phyloP scores from a whole-genome alignment of 768 basidiomycete species.

The Boletus insuetus region DNA sequence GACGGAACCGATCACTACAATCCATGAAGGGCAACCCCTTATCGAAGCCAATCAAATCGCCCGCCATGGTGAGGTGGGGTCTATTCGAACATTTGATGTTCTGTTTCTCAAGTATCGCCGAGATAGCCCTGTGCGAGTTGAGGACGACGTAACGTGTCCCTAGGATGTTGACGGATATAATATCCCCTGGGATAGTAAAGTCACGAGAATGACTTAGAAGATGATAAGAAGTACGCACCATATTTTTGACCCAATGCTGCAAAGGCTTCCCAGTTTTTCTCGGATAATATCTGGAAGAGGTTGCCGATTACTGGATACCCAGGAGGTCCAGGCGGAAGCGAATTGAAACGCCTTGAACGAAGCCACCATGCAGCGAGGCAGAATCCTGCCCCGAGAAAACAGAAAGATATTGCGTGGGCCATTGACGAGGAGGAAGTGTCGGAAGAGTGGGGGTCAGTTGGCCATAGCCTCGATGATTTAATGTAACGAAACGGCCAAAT shows the following conservation, averaged over 20 bases:
- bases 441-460: too few relatives aligned
- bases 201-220: background rate
- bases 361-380: slow-evolving; percentile 5
- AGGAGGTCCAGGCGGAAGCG: slow-evolving; percentile 21
- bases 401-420: background rate
- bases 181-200: slow-evolving; percentile 23
- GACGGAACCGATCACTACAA: slow-evolving; percentile 8
- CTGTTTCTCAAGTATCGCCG: slow-evolving; percentile 51
- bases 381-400: slow-evolving; percentile 16
- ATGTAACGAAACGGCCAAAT: too few relatives aligned
- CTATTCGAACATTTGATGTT: slow-evolving; percentile 49
- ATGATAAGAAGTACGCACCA: slow-evolving; percentile 33
- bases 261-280: slow-evolving; percentile 51
- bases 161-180: slow-evolving; percentile 30
- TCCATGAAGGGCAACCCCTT: slow-evolving; percentile 7
- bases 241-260: slow-evolving; percentile 51
- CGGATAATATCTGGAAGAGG: slow-evolving; percentile 48
- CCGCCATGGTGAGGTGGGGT: slow-evolving; percentile 14
- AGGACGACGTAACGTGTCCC: slow-evolving; percentile 49
- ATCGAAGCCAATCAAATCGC: slow-evolving; percentile 18
- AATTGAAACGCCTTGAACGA: background rate
- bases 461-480: too few relatives aligned
- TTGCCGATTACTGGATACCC: slow-evolving; percentile 49
- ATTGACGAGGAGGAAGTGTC: background rate
- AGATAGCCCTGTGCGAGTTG: slow-evolving; percentile 43